Evolutionary conservation across 2,329 filamentous ascomycete genomes (phyloP).

Genomic region (Metarhizium guizhouense): DNA sequence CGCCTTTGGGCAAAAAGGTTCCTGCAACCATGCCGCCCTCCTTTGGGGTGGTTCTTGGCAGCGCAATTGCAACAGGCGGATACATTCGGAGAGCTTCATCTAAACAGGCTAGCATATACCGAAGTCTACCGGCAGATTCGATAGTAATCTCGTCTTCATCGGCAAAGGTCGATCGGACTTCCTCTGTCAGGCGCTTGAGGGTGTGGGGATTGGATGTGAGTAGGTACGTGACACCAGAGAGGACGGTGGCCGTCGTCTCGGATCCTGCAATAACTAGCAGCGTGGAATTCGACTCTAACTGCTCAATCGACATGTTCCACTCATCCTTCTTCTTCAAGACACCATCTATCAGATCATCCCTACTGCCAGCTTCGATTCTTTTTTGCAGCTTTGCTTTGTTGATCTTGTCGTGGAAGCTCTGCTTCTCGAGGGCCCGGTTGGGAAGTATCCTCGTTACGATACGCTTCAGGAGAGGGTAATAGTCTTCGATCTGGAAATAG

Average conservation of each 20-base stretch:
- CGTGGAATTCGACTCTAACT: slow-evolving; percentile 1
- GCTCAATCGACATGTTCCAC: not conserved
- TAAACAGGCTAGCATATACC: slow-evolving; percentile 31
- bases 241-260: slow-evolving; percentile 25
- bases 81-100: slow-evolving; percentile 32
- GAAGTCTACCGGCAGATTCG: slow-evolving; percentile 17
- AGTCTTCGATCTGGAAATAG: slow-evolving; percentile 1
- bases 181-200: slow-evolving; percentile 20
- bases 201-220: slow-evolving; percentile 15
- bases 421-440: not conserved
- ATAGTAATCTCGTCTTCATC: slow-evolving; percentile 28
- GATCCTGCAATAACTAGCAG: slow-evolving; percentile 21
- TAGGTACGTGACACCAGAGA: slow-evolving; percentile 18
- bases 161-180: slow-evolving; percentile 29
- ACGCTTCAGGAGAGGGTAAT: not conserved
- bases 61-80: slow-evolving; percentile 14
- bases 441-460: not conserved
- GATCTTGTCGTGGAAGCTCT: not conserved
- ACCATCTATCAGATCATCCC: slow-evolving; percentile 1
- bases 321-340: not conserved
- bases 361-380: not conserved
- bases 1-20: slow-evolving; percentile 21
- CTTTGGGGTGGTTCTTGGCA: not conserved
- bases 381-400: not conserved
- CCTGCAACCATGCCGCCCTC: slow-evolving; percentile 22